Base-by-base conservation (phyloP, 2,329 filamentous ascomycete genomes). In the Pseudocercospora macadamiae region DNA sequence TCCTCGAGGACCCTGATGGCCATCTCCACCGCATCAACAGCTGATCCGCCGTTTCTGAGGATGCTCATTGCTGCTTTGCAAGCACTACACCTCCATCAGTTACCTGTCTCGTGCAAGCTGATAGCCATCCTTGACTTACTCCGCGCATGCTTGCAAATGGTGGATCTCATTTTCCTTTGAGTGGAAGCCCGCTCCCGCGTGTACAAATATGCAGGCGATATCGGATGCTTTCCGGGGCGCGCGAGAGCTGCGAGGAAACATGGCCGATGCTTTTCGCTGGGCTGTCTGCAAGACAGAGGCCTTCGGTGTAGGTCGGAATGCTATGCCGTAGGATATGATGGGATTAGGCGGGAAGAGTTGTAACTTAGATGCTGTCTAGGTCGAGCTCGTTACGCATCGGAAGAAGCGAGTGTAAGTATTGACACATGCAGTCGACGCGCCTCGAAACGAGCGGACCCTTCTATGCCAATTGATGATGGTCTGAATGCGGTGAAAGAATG, bases 141-240 rank as follows among this genome's bases (percentile, higher is more conserved):
- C 88, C 70, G 89, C 88, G 75, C 95, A 97, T 39, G 92, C 92
- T 69, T 88, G 82, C 8, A 99, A 83, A 71, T 99, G 95, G 34
- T 90, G 82, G 56, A 83, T 80, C 73, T 99, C 93, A 71, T 97
- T 97, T 60, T 89, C 85, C 21, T 85, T 80, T 71, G 92, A 97
- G 74, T 99, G 95, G 69, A 91, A 99, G 3, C 95, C 95, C 14
- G 95, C 95, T 30, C 95, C 95, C 34, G 93, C 95, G 75, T 99
- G 95, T 44, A 99, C 88, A 74, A 96, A 97, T 53, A 99, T 93
- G 59, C 91, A 92, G 57, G 86, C 86, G 8, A 86, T 77, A 64
- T 83, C 79, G 25, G 70, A 68, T 6, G 56, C 56, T 63, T 78
- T 75, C 16, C 73, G 73, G 47, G 48, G 47, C 16, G 54, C 51